Evolutionary conservation across 768 basidiomycete species (phyloP).

Genomic region (Pilatotrama ljubarskyi): DNA sequence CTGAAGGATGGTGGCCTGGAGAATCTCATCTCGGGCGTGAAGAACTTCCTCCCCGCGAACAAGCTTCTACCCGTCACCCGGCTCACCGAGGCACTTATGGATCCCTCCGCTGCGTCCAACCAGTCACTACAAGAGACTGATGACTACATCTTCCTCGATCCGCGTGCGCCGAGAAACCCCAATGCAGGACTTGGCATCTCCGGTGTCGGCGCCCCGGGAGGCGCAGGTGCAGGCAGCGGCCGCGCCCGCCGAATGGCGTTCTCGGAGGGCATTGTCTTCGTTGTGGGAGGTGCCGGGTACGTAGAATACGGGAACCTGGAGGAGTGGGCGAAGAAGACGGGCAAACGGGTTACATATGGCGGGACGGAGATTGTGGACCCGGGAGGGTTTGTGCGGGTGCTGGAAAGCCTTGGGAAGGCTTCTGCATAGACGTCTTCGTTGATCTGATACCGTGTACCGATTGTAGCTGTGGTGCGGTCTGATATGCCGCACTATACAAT

Average conservation of each 20-base stretch:
- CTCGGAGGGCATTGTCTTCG: constrained; percentile 85
- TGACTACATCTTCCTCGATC: constrained; percentile 93
- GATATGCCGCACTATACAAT: not conserved
- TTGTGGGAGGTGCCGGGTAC: constrained; percentile 96
- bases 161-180: constrained; percentile 66
- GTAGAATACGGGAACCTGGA: constrained; percentile 96
- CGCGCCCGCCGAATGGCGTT: constrained; percentile 71
- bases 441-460: not conserved
- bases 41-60: constrained; percentile 94
- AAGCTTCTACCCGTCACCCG: constrained; percentile 92
- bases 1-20: constrained; percentile 96
- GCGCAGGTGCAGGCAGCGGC: constrained; percentile 35
- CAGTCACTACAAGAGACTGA: constrained; percentile 96
- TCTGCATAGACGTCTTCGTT: constrained; percentile 1
- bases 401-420: constrained; percentile 63
- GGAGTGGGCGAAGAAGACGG: constrained; percentile 86
- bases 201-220: constrained; percentile 39
- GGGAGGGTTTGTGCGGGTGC: constrained; percentile 71
- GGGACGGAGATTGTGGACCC: constrained; percentile 95
- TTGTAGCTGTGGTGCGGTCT: not conserved
- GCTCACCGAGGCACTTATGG: constrained; percentile 95
- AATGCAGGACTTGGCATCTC: constrained; percentile 46
- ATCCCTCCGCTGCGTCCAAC: constrained; percentile 90
- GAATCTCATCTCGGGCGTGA: constrained; percentile 95
- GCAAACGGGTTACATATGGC: constrained; percentile 89